Percentiles rank a stretch among this genome's conserved stretches.
Evolutionary conservation across 2,329 filamentous ascomycete genomes (phyloP).

Genomic region (Paraphoma chrysanthemicola): DNA sequence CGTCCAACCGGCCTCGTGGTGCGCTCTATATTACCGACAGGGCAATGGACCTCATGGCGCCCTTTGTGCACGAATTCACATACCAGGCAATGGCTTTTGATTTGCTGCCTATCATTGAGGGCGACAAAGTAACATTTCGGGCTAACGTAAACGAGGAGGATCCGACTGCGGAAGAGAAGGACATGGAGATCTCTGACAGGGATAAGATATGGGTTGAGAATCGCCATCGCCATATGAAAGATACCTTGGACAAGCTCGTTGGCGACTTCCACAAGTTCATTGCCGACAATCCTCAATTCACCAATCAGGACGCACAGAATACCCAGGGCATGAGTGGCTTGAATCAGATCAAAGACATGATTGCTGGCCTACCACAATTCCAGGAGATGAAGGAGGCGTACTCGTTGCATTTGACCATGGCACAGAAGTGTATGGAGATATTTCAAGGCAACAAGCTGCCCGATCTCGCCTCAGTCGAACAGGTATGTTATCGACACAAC

Average conservation of each 20-base stretch:
- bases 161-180: slow-evolving; percentile 76
- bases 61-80: slow-evolving; percentile 92
- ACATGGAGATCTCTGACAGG: slow-evolving; percentile 88
- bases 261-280: slow-evolving; percentile 92
- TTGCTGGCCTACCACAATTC: slow-evolving; percentile 92
- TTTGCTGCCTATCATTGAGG: slow-evolving; percentile 84
- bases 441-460: slow-evolving; percentile 86
- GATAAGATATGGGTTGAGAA: slow-evolving; percentile 97
- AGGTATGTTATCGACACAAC: slow-evolving; percentile 55
- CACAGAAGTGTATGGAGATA: slow-evolving; percentile 93
- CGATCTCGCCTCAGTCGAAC: slow-evolving; percentile 87
- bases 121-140: slow-evolving; percentile 85
- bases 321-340: slow-evolving; percentile 82
- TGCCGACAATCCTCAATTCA: slow-evolving; percentile 89
- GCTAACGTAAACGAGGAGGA: slow-evolving; percentile 79
- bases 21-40: slow-evolving; percentile 88
- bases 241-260: slow-evolving; percentile 92
- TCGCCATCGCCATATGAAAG: slow-evolving; percentile 95
- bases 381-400: slow-evolving; percentile 96
- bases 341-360: slow-evolving; percentile 95
- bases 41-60: slow-evolving; percentile 89
- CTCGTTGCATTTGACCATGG: slow-evolving; percentile 93
- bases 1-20: slow-evolving; percentile 77
- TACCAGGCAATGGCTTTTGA: slow-evolving; percentile 99
- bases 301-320: slow-evolving; percentile 72